Conservation (phyloP, 495 filamentous ascomycete genomes). For the Penicillium cinerascens region DNA sequence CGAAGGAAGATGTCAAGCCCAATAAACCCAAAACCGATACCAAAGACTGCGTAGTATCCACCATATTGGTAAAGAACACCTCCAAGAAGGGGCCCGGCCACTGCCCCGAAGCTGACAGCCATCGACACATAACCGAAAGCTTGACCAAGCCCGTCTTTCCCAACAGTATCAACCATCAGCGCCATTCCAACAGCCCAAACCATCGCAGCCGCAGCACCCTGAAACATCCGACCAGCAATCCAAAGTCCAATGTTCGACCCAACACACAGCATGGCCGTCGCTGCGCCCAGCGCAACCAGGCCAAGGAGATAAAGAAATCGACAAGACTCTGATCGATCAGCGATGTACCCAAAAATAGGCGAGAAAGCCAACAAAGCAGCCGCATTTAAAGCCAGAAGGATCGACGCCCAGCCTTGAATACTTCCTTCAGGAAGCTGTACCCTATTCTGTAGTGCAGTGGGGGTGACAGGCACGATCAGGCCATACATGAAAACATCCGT, state of each 20-base stretch:
- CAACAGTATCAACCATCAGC: conserved; percentile 79
- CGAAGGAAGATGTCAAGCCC: conserved; percentile 68
- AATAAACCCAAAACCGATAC: conserved; percentile 66
- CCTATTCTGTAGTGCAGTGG: neutral
- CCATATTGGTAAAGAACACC: conserved; percentile 68
- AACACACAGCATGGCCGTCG: neutral
- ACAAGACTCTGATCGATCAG: neutral
- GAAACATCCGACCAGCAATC: conserved; percentile 68
- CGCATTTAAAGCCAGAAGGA: neutral
- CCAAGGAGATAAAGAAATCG: no score
- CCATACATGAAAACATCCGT: neutral
- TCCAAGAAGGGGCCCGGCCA: conserved; percentile 72
- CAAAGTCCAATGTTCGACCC: neutral
- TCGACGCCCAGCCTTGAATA: neutral
- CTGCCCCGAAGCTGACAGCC: conserved; percentile 63
- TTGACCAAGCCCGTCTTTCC: conserved; percentile 60
- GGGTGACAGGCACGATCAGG: neutral
- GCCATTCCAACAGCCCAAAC: conserved; percentile 77
- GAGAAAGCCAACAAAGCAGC: neutral
- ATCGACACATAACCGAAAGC: conserved; percentile 72
- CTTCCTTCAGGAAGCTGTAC: neutral
- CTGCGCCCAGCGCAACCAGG: neutral
- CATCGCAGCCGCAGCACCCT: conserved; percentile 71
- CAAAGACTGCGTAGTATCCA: conserved; percentile 74
- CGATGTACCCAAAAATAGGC: neutral